Conservation (phyloP, 305 asterid genomes). For the Fraxinus albicans region DNA sequence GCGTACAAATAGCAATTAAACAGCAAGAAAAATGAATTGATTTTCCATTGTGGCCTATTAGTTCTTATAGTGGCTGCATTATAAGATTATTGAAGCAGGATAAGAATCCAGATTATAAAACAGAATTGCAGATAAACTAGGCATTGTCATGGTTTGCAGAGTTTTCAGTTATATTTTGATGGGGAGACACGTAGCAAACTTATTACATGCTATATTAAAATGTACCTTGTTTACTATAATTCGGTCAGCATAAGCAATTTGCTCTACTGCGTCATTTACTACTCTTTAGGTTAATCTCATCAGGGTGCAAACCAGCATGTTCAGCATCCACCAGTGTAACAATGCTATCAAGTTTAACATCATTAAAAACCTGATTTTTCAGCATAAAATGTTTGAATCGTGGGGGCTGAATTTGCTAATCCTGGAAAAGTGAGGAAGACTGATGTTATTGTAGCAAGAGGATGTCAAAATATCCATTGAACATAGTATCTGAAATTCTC, state of each 20-base stretch:
- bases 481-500: background rate
- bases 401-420: slow-evolving; percentile 92
- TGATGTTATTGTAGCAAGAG: too few relatives aligned
- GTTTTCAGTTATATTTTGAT: background rate
- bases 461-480: background rate
- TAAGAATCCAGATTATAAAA: background rate
- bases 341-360: slow-evolving; percentile 89
- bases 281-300: slow-evolving; percentile 81
- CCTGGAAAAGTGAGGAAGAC: slow-evolving; percentile 41
- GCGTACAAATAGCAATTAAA: too few relatives aligned
- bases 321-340: slow-evolving; percentile 93
- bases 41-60: background rate
- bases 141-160: background rate
- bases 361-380: slow-evolving; percentile 88
- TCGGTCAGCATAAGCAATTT: too few relatives aligned
- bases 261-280: slow-evolving; percentile 45
- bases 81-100: background rate
- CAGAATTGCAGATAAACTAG: background rate
- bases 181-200: too few relatives aligned
- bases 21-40: background rate
- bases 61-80: background rate
- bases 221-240: too few relatives aligned
- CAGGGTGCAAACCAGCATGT: slow-evolving; percentile 71
- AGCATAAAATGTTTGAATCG: slow-evolving; percentile 92
- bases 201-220: too few relatives aligned